Evolutionary conservation across 192 early-diverging fungal species (phyloP).

Genomic region (Gryganskiella cystojenkinii): DNA sequence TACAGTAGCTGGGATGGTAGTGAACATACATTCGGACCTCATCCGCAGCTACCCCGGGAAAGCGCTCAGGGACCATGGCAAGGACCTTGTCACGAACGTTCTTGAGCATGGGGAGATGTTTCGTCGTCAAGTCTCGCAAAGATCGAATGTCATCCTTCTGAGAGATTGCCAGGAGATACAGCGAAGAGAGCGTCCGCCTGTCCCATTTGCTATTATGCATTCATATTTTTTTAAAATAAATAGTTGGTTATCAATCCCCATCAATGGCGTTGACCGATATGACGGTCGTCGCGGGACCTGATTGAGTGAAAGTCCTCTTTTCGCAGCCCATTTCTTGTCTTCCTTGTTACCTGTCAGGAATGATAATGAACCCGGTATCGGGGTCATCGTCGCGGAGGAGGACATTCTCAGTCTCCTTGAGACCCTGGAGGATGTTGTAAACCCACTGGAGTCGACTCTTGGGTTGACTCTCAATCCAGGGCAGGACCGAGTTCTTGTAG

Average conservation of each 20-base stretch:
- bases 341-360: conserved; percentile 74
- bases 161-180: conserved; percentile 77
- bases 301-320: no score
- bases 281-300: no score
- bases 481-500: conserved; percentile 62
- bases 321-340: no score
- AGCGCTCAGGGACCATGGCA: conserved; percentile 54
- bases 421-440: conserved; percentile 76
- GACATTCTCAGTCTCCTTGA: conserved; percentile 73
- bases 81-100: conserved; percentile 66
- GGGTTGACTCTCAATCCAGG: conserved; percentile 73
- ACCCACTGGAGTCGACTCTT: conserved; percentile 78
- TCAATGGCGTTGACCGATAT: no score
- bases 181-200: conserved; percentile 59
- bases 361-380: conserved; percentile 74
- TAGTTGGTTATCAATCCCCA: neutral
- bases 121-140: conserved; percentile 66
- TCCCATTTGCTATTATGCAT: conserved; percentile 77
- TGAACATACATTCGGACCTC: conserved; percentile 79
- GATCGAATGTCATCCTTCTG: conserved; percentile 66
- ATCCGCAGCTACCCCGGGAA: conserved; percentile 61
- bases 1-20: conserved; percentile 85
- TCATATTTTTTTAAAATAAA: neutral
- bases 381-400: conserved; percentile 68
- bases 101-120: conserved; percentile 72